phyloP scores from a whole-genome alignment of 176 grass and related monocot species.

The Otatea glauca region DNA sequence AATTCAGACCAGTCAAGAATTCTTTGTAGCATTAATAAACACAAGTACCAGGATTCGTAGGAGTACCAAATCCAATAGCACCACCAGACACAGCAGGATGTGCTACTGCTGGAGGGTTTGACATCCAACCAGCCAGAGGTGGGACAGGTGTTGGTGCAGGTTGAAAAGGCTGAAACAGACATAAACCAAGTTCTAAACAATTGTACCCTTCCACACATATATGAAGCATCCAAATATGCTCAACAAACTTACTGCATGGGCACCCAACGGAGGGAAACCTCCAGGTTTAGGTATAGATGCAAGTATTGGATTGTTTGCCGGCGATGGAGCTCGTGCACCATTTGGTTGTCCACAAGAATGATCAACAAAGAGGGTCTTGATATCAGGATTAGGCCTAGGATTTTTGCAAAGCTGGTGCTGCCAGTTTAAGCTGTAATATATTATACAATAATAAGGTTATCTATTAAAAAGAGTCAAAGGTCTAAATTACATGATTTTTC shows the following conservation, averaged over 20 bases:
- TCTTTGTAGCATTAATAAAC: conserved; percentile 37
- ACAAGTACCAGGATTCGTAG: conserved; percentile 86
- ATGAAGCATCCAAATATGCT: conserved; percentile 44
- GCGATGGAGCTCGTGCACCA: conserved; percentile 93
- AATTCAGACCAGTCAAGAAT: conserved; percentile 34
- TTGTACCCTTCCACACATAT: neutral
- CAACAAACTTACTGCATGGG: conserved; percentile 75
- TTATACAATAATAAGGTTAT: conserved; percentile 31
- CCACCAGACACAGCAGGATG: conserved; percentile 86
- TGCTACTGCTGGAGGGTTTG: conserved; percentile 79
- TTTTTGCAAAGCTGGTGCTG: conserved; percentile 99
- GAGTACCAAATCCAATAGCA: conserved; percentile 87
- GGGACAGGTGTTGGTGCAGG: conserved; percentile 79
- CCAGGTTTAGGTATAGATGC: conserved; percentile 91
- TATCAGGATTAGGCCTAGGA: conserved; percentile 97
- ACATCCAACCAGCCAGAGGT: conserved; percentile 97
- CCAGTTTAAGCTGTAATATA: conserved; percentile 94
- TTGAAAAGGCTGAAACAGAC: conserved; percentile 85
- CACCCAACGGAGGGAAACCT: conserved; percentile 89
- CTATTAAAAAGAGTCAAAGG: neutral
- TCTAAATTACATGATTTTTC: neutral
- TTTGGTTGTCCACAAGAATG: conserved; percentile 97
- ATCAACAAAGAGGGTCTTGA: conserved; percentile 99
- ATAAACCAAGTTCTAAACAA: conserved; percentile 37
- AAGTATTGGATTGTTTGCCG: conserved; percentile 85